Conservation (phyloP, 2,329 filamentous ascomycete genomes). For the Nothophaeocryptopus gaeumannii region DNA sequence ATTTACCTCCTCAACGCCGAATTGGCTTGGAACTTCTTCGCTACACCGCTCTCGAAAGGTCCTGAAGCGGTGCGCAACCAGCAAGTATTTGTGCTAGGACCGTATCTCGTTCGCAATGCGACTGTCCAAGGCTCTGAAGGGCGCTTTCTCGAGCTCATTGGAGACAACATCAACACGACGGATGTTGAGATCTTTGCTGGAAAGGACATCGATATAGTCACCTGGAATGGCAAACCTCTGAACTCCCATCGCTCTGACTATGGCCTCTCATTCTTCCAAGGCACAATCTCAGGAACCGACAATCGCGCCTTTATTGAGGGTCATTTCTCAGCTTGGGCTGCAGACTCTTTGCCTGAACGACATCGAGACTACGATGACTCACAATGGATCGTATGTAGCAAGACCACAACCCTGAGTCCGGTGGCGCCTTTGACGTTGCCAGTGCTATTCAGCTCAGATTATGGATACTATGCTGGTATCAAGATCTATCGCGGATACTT, state of each 20-base stretch:
- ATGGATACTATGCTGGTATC: slow-evolving; percentile 43
- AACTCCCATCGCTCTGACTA: slow-evolving; percentile 35
- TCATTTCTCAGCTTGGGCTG: slow-evolving; percentile 43
- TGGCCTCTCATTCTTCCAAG: slow-evolving; percentile 34
- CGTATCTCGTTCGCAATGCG: slow-evolving; percentile 32
- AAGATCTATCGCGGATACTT: slow-evolving; percentile 44
- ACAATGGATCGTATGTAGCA: slow-evolving; percentile 44
- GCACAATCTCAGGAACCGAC: slow-evolving; percentile 26
- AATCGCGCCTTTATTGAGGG: slow-evolving; percentile 7
- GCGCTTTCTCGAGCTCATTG: slow-evolving; percentile 35
- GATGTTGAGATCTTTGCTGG: slow-evolving; percentile 40
- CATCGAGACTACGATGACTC: slow-evolving; percentile 45
- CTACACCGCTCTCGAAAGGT: slow-evolving; percentile 47
- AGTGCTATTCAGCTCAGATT: slow-evolving; percentile 43
- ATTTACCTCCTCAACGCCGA: slow-evolving; percentile 54
- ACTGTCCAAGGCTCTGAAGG: not conserved
- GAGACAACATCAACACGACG: slow-evolving; percentile 39
- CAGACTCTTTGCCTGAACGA: slow-evolving; percentile 51
- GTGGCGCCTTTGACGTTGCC: slow-evolving; percentile 39
- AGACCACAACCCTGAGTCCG: slow-evolving; percentile 36
- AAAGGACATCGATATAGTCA: slow-evolving; percentile 35
- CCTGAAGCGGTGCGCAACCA: slow-evolving; percentile 46
- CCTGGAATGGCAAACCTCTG: slow-evolving; percentile 40
- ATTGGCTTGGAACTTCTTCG: slow-evolving; percentile 58
- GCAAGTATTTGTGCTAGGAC: slow-evolving; percentile 45